These are phyloP conservation scores for Nigrospora osmanthi DNA, from an alignment of 2,329 filamentous ascomycete genomes.

Conservation along the genomic window DNA sequence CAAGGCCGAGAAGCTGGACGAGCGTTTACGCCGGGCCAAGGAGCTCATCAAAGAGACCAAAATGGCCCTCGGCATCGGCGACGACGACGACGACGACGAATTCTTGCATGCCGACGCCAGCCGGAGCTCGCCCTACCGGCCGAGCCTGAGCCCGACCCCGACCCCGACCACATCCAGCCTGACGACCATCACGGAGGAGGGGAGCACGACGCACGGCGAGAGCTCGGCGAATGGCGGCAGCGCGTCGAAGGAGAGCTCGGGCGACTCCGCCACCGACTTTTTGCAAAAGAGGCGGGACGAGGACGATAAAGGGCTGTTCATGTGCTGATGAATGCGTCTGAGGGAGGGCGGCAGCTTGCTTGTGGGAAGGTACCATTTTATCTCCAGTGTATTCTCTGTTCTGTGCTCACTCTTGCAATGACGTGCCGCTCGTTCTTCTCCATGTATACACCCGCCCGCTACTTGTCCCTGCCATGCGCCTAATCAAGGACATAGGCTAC, in stretches of 20 bases:
- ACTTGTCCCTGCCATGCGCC: too few relatives aligned
- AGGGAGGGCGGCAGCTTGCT: too few relatives aligned
- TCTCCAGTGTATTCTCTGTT: too few relatives aligned
- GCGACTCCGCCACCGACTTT: background rate
- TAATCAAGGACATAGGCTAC: too few relatives aligned
- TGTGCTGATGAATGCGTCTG: background rate
- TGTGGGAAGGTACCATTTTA: too few relatives aligned
- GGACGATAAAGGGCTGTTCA: slow-evolving; percentile 1
- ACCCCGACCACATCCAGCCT: background rate
- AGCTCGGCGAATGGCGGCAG: background rate
- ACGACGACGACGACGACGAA: slow-evolving; percentile 2
- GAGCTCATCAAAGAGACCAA: slow-evolving; percentile 3
- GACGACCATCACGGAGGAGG: background rate
- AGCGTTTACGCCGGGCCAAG: slow-evolving; percentile 2
- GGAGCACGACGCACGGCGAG: too few relatives aligned
- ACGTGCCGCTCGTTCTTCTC: too few relatives aligned
- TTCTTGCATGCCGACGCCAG: slow-evolving; percentile 1
- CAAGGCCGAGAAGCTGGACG: background rate
- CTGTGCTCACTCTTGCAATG: too few relatives aligned
- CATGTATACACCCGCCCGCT: too few relatives aligned
- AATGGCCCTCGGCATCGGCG: slow-evolving; percentile 1
- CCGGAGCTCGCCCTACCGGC: background rate
- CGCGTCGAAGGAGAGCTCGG: background rate
- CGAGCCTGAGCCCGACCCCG: background rate
- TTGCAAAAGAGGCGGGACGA: slow-evolving; percentile 3